phyloP scores from a whole-genome alignment of 805 yeast species.

The Metschnikowia cubensis region DNA sequence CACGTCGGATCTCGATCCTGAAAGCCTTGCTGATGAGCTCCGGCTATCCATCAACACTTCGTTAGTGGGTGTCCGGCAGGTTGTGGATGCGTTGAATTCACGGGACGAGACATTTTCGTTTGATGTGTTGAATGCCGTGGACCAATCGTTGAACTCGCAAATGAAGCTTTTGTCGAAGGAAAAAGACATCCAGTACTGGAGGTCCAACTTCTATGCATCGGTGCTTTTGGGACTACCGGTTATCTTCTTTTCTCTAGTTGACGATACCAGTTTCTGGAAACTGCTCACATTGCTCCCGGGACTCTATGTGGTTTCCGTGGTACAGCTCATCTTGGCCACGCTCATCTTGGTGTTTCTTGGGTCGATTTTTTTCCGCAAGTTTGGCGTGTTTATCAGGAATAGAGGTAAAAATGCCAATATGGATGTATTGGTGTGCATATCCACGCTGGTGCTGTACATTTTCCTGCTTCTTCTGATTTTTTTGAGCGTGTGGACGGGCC shows the following conservation, averaged over 20 bases:
- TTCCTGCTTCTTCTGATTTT: slow-evolving; percentile 68
- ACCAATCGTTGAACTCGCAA: slow-evolving; percentile 58
- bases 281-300: slow-evolving; percentile 49
- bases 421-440: slow-evolving; percentile 85
- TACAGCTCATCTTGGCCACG: slow-evolving; percentile 54
- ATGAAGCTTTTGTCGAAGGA: slow-evolving; percentile 61
- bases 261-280: slow-evolving; percentile 29
- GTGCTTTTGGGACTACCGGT: slow-evolving; percentile 62
- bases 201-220: slow-evolving; percentile 48
- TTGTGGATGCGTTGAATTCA: slow-evolving; percentile 43
- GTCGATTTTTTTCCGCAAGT: slow-evolving; percentile 56
- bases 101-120: slow-evolving; percentile 57
- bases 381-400: slow-evolving; percentile 62
- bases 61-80: slow-evolving; percentile 57
- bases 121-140: slow-evolving; percentile 42
- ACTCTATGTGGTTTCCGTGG: slow-evolving; percentile 55
- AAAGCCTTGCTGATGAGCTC: slow-evolving; percentile 30
- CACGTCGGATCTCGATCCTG: slow-evolving; percentile 12
- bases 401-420: slow-evolving; percentile 63
- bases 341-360: slow-evolving; percentile 71
- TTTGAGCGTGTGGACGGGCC: slow-evolving; percentile 42
- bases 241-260: slow-evolving; percentile 47
- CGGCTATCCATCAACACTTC: slow-evolving; percentile 48
- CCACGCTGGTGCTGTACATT: slow-evolving; percentile 72
- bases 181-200: slow-evolving; percentile 75